These are phyloP conservation scores for Chlorella variabilis DNA, from an alignment of 163 green algal genomes.

Conservation along the genomic window DNA sequence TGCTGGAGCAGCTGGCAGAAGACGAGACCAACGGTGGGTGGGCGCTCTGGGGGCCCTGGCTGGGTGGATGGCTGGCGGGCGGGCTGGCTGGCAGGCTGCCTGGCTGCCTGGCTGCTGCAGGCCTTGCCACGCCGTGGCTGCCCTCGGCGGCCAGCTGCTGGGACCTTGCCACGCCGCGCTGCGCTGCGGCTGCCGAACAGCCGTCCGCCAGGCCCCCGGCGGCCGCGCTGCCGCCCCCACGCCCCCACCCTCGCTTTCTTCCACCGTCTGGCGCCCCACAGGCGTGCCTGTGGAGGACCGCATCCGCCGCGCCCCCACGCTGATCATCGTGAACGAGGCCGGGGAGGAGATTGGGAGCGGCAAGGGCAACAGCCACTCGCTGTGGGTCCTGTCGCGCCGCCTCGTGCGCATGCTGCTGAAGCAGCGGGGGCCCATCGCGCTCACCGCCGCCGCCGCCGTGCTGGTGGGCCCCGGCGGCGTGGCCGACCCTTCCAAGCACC, in stretches of 20 bases:
- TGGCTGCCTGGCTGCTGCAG: not conserved
- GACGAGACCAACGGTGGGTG: constrained; percentile 44
- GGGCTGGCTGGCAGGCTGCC: too few species aligned
- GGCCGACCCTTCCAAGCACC: constrained; percentile 33
- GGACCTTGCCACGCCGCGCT: too few species aligned
- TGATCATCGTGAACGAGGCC: constrained; percentile 35
- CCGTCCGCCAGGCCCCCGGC: too few species aligned
- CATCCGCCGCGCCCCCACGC: constrained; percentile 38
- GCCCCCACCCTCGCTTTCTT: too few species aligned
- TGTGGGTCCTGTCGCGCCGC: constrained; percentile 55
- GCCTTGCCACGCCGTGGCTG: not conserved
- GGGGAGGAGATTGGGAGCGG: constrained; percentile 25
- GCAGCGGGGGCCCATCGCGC: constrained; percentile 44
- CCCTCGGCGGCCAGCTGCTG: too few species aligned
- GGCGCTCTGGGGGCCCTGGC: too few species aligned
- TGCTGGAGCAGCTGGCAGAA: constrained; percentile 50
- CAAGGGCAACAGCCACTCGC: constrained; percentile 49
- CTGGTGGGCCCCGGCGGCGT: constrained; percentile 48
- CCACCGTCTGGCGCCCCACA: too few species aligned
- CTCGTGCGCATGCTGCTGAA: constrained; percentile 62
- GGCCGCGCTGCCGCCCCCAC: too few species aligned
- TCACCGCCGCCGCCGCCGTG: constrained; percentile 44
- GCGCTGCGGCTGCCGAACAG: too few species aligned
- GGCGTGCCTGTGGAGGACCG: constrained; percentile 49
- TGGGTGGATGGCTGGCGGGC: too few species aligned